Evolutionary conservation across 768 basidiomycete genomes (phyloP).

Genomic region (Tephrocybe sp.): DNA sequence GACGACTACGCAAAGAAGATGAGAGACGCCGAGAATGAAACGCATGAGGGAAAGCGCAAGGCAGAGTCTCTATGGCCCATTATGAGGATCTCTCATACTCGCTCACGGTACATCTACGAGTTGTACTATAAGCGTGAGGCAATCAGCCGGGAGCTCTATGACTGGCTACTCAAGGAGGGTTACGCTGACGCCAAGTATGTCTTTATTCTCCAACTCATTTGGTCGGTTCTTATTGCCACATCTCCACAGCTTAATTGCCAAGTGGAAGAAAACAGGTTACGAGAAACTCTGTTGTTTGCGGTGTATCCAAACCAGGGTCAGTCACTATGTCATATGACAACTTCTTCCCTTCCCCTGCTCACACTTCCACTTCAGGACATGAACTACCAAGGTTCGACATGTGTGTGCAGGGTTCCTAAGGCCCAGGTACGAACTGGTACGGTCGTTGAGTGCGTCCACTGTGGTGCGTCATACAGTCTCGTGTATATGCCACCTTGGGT

Average conservation of each 20-base stretch:
- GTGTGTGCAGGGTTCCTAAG: constrained; percentile 97
- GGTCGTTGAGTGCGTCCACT: constrained; percentile 95
- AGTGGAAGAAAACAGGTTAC: constrained; percentile 99
- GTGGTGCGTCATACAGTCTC: constrained; percentile 60
- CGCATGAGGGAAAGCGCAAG: constrained; percentile 97
- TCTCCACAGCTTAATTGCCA: constrained; percentile 80
- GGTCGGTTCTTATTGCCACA: constrained; percentile 1
- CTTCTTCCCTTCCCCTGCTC: background rate
- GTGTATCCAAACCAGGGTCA: constrained; percentile 91
- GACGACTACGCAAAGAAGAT: constrained; percentile 99
- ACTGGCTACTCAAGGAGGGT: constrained; percentile 96
- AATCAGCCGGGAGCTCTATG: constrained; percentile 89
- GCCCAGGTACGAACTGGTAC: constrained; percentile 87
- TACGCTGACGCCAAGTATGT: constrained; percentile 96
- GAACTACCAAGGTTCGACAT: constrained; percentile 99
- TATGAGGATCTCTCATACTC: constrained; percentile 96
- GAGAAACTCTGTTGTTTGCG: constrained; percentile 97
- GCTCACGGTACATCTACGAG: constrained; percentile 96
- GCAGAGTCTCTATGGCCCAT: constrained; percentile 95
- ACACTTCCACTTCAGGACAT: constrained; percentile 65
- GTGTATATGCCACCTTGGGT: constrained; percentile 5
- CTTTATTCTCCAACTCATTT: constrained; percentile 1
- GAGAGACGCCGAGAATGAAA: constrained; percentile 98
- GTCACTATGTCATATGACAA: constrained; percentile 19
- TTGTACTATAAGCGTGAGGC: constrained; percentile 98